Evolutionary conservation across 495 filamentous ascomycete genomes (phyloP).

Genomic region (Pseudoneurospora amorphoporcata): DNA sequence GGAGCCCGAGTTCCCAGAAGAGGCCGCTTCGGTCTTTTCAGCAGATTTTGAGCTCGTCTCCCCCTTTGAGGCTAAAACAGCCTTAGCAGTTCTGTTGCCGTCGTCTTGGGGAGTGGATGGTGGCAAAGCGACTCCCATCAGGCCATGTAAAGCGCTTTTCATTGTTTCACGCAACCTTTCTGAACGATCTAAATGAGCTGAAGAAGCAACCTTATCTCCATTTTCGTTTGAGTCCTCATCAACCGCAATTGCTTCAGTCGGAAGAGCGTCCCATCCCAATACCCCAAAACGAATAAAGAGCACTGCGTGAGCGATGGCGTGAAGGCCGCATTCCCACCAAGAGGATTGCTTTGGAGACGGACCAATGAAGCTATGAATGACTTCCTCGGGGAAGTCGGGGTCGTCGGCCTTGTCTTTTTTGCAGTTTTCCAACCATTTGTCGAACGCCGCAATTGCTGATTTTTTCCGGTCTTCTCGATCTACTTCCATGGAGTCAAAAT

Average conservation of each 20-base stretch:
- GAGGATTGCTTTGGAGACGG: background rate
- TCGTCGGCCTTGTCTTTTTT: background rate
- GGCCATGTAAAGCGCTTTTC: background rate
- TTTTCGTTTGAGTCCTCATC: background rate
- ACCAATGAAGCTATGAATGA: background rate
- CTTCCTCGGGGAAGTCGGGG: background rate
- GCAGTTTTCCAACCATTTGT: background rate
- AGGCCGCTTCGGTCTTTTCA: background rate
- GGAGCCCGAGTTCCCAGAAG: background rate
- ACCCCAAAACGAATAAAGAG: constrained; percentile 8
- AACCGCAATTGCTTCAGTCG: background rate
- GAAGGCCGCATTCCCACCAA: constrained; percentile 9
- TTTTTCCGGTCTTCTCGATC: background rate
- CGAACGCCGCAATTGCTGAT: background rate
- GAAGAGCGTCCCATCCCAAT: background rate
- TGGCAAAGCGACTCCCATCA: background rate
- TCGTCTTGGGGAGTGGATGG: background rate
- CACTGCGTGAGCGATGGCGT: constrained; percentile 8
- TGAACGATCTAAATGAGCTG: background rate
- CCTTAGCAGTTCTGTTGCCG: background rate
- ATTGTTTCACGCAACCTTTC: background rate
- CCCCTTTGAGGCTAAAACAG: background rate
- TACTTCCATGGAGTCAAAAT: background rate
- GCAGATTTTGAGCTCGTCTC: background rate
- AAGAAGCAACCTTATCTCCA: background rate